These are phyloP conservation scores for Boletus insuetus DNA, from an alignment of 768 basidiomycete genomes.

Conservation along the genomic window DNA sequence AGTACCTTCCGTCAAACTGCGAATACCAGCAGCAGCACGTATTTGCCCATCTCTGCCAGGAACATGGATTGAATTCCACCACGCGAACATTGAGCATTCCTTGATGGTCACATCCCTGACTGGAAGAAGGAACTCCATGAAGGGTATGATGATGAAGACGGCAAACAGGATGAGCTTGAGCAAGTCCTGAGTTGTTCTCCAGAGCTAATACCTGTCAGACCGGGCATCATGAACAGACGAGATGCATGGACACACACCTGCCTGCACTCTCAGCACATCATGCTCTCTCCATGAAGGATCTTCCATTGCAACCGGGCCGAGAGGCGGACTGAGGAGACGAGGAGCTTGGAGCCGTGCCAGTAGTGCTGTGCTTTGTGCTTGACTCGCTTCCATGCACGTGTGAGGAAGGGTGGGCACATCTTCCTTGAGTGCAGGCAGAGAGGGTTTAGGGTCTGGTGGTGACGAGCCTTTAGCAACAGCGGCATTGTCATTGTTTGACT, in stretches of 20 bases:
- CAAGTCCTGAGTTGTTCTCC: too few species aligned
- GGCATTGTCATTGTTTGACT: slow-evolving; percentile 2
- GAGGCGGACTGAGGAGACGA: slow-evolving; percentile 93
- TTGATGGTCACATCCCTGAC: slow-evolving; percentile 75
- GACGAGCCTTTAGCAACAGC: slow-evolving; percentile 18
- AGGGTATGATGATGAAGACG: too few species aligned
- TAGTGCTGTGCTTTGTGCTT: slow-evolving; percentile 97
- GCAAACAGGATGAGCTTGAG: slow-evolving; percentile 92
- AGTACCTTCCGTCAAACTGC: slow-evolving; percentile 64
- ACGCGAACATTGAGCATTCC: slow-evolving; percentile 74
- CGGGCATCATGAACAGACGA: slow-evolving; percentile 1
- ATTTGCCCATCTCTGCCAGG: slow-evolving; percentile 47
- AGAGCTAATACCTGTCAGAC: slow-evolving; percentile 36
- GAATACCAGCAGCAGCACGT: slow-evolving; percentile 57
- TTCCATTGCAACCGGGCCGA: slow-evolving; percentile 86
- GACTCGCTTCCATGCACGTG: slow-evolving; percentile 84
- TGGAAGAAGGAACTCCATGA: too few species aligned
- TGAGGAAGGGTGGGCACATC: slow-evolving; percentile 40
- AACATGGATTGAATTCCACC: slow-evolving; percentile 62
- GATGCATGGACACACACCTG: slow-evolving; percentile 63
- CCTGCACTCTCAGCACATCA: slow-evolving; percentile 91
- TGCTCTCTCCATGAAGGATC: slow-evolving; percentile 82
- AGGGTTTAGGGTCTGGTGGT: slow-evolving; percentile 42
- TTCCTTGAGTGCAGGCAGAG: slow-evolving; percentile 47
- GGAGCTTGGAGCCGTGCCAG: slow-evolving; percentile 93